Percentiles rank a stretch among this genome's conserved stretches.
Conservation (phyloP, 1,284 basidiomycete genomes). For the Ustanciosporium gigantosporum region DNA sequence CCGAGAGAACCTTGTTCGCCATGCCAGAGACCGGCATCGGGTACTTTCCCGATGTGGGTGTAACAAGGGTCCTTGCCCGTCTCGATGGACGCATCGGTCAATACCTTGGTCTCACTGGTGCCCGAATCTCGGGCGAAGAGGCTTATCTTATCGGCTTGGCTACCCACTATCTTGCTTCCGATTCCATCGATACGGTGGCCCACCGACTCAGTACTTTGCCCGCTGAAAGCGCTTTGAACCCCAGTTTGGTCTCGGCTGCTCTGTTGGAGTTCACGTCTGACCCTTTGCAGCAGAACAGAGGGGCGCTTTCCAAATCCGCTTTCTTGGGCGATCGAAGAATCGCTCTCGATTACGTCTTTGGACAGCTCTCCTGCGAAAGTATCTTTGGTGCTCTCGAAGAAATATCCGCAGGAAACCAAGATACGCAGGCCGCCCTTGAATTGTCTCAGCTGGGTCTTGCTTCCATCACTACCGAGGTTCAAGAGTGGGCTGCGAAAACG, state of each 20-base stretch:
- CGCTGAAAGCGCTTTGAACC: conserved; percentile 32
- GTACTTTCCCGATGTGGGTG: conserved; percentile 81
- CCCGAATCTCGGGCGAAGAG: conserved; percentile 51
- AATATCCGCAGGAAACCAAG: conserved; percentile 9
- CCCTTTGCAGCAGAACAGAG: conserved; percentile 33
- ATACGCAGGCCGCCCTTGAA: conserved; percentile 39
- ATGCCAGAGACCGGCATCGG: conserved; percentile 73
- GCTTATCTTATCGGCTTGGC: conserved; percentile 55
- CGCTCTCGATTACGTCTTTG: conserved; percentile 56
- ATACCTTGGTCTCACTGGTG: conserved; percentile 86
- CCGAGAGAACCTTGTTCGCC: conserved; percentile 81
- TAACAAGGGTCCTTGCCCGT: conserved; percentile 82
- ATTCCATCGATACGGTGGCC: conserved; percentile 36
- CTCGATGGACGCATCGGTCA: conserved; percentile 90
- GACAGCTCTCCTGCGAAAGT: conserved; percentile 46
- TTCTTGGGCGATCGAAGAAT: conserved; percentile 52
- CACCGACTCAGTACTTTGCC: conserved; percentile 46
- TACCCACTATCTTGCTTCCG: conserved; percentile 52
- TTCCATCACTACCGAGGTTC: conserved; percentile 22
- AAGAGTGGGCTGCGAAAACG: conserved; percentile 46
- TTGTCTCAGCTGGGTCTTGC: conserved; percentile 27
- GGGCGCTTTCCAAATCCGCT: conserved; percentile 31
- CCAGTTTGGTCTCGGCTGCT: conserved; percentile 22
- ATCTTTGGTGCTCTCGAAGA: conserved; percentile 47
- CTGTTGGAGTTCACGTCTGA: conserved; percentile 49